A percentile compares a stretch with the other conserved stretches of the same genome.
These are phyloP conservation scores for Aspergillus ostianus DNA, from an alignment of 495 filamentous ascomycete species.

Conservation along the genomic window DNA sequence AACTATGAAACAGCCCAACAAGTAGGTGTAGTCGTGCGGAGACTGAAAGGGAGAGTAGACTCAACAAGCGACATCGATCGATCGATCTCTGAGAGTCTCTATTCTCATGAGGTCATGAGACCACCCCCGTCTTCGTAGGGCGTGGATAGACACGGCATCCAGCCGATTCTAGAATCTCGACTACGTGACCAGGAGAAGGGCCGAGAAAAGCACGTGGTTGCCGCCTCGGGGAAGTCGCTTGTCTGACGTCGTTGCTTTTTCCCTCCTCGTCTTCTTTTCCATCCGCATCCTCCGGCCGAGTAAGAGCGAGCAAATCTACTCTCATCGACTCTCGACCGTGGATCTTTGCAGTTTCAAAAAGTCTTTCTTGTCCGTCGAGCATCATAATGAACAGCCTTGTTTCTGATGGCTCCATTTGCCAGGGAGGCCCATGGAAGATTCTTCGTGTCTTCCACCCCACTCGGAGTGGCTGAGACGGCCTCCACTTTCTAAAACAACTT, in stretches of 20 bases:
- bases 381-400: neutral
- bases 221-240: too few relatives aligned
- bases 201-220: neutral
- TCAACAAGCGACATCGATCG: neutral
- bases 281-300: too few relatives aligned
- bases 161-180: too few relatives aligned
- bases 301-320: too few relatives aligned
- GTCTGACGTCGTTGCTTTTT: conserved; percentile 1
- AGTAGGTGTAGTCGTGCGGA: too few relatives aligned
- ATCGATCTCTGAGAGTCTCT: too few relatives aligned
- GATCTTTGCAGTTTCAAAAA: neutral
- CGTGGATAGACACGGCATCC: too few relatives aligned
- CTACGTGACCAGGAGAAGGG: too few relatives aligned
- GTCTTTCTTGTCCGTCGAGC: conserved; percentile 1
- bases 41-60: too few relatives aligned
- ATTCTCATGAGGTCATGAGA: too few relatives aligned
- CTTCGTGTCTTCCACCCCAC: conserved; percentile 30
- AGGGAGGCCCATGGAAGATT: conserved; percentile 16
- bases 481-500: conserved; percentile 20
- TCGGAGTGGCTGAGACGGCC: conserved; percentile 16
- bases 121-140: too few relatives aligned
- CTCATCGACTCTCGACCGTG: neutral
- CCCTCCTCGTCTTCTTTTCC: conserved; percentile 15
- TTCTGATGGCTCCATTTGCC: neutral
- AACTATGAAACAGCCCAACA: neutral